Evolutionary conservation across 2,329 filamentous ascomycete genomes (phyloP), one percentile per base, ranked within the genome.

Genomic region (Penicillium capsulatum): DNA sequence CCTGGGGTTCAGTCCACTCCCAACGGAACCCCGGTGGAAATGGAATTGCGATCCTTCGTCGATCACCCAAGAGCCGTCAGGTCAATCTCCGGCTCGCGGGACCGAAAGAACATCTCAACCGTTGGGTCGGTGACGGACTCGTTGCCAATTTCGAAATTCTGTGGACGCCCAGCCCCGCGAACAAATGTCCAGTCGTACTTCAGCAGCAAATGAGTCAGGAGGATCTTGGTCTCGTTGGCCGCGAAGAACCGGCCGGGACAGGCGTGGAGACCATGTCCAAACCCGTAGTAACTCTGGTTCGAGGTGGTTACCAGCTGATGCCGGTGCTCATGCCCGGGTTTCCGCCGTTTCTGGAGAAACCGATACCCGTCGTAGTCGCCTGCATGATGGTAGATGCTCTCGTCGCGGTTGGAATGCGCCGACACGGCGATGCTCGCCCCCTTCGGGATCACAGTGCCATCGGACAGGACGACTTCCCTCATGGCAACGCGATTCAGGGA

Each of bases 221-320:
- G 62, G 54, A 79, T 74, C 54, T 80, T 80, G 10, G 77, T 60
- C 54, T 77, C 74, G 40, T 76, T 68, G 0, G 73, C 68, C 0
- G 75, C 75, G 42, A 79, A 78, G 61, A 79, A 79, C 0, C 76
- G 66, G 0, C 76, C 76, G 0, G 74, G 72, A 32, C 76, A 65
- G 10, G 62, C 57, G 29, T 63, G 55, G 17, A 53, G 31, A 6
- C 67, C 65, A 35, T 65, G 60, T 0, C 67, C 67, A 36, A 68
- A 70, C 6, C 46, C 54, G 5, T 63, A 22, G 9, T 22, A 53
- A 16, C 59, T 52, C 3, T 59, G 53, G 4, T 41, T 31, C 15
- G 52, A 58, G 1, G 63, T 63, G 7, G 61, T 54, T 7, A 62
- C 56, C 22, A 61, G 42, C 35, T 63, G 57, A 31, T 50, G 40